Evolutionary conservation across 306 rosid genomes (phyloP).

Genomic region (Gleditsia sinensis): DNA sequence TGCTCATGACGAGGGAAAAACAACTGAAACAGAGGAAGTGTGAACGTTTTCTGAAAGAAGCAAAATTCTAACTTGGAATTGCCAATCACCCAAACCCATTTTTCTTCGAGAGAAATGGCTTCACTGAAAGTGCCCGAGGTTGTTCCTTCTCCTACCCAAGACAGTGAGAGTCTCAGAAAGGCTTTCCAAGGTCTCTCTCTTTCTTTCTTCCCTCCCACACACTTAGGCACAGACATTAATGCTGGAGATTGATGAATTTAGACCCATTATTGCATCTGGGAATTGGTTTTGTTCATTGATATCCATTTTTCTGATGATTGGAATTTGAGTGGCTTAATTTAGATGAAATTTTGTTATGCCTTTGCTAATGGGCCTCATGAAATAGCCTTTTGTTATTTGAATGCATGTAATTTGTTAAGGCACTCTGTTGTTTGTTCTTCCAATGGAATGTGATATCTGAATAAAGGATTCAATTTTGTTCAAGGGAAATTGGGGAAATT

Average conservation of each 20-base stretch:
- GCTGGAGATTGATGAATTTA: conserved; percentile 16
- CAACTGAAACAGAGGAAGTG: conserved; percentile 24
- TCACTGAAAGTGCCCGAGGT: conserved; percentile 66
- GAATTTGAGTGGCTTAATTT: conserved; percentile 8
- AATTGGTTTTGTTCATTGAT: conserved; percentile 8
- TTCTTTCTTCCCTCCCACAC: conserved; percentile 1
- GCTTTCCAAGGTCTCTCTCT: conserved; percentile 69
- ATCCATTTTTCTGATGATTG: not conserved
- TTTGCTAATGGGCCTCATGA: conserved; percentile 7
- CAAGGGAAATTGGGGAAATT: not conserved
- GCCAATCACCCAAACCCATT: conserved; percentile 18
- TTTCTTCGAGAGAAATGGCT: conserved; percentile 48
- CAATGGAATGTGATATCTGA: not conserved
- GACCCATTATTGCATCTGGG: not conserved
- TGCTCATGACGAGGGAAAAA: conserved; percentile 24
- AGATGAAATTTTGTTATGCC: not conserved
- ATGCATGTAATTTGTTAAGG: not conserved
- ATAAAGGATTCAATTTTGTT: not conserved
- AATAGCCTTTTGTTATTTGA: not conserved
- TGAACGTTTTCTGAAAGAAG: conserved; percentile 17
- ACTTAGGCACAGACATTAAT: not conserved
- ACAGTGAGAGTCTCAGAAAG: conserved; percentile 64
- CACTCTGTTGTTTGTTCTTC: not conserved
- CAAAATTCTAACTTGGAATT: not conserved
- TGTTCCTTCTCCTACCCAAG: conserved; percentile 75